These are phyloP conservation scores for Myriosclerotinia curreyana DNA, from an alignment of 2,329 filamentous ascomycete genomes.

Conservation along the genomic window DNA sequence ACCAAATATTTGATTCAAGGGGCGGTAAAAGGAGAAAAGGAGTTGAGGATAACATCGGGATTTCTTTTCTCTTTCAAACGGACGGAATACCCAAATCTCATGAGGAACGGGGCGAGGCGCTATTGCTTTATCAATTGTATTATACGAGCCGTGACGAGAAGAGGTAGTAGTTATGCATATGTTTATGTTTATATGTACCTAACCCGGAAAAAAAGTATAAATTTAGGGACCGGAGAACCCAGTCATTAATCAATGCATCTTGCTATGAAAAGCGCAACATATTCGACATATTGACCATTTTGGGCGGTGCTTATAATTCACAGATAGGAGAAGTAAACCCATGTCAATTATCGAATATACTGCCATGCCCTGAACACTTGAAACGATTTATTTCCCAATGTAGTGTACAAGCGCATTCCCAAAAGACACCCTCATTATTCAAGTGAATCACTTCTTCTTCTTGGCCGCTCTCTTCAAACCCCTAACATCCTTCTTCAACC, in stretches of 20 bases:
- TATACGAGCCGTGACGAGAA: background rate
- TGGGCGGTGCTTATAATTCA: background rate
- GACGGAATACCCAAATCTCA: conserved; percentile 8
- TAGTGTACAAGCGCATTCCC: conserved; percentile 1
- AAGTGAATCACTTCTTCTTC: conserved; percentile 54
- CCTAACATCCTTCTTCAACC: conserved; percentile 94
- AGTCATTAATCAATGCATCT: background rate
- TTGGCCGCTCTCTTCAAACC: conserved; percentile 79
- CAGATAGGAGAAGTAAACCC: no score
- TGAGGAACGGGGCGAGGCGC: background rate
- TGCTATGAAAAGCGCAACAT: background rate
- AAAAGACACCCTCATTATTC: background rate
- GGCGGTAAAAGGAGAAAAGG: conserved; percentile 4
- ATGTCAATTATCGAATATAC: no score
- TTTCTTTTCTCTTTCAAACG: conserved; percentile 1
- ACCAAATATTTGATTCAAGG: background rate
- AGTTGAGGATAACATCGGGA: conserved; percentile 4
- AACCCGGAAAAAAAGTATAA: background rate
- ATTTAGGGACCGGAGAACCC: background rate
- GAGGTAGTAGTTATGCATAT: no score
- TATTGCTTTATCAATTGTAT: conserved; percentile 3
- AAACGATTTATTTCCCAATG: background rate
- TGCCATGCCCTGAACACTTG: background rate
- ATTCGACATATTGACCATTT: background rate
- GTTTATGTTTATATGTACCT: background rate